Base-by-base conservation (phyloP, 306 rosid genomes). In the Trifolium repens region DNA sequence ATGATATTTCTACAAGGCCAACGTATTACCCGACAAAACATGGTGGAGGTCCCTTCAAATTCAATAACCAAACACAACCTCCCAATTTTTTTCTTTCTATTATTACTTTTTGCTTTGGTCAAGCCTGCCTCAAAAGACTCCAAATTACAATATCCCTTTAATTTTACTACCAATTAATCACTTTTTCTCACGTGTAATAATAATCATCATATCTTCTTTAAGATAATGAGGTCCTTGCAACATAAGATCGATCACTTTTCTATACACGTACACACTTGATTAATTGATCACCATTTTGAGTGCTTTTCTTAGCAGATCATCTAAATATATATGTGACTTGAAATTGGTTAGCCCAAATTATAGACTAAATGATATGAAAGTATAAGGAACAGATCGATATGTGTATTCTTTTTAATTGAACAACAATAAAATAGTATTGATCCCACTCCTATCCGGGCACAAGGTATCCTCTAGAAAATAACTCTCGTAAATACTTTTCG, bases 31-130 rank as follows among this genome's bases (percentile, higher is more conserved):
- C 86, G 91, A 87, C 91, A 84, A 80, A 76, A 7, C 59, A 54
- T 80, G 81, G 87, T 89, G 94, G 88, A 84, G 76, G 80, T 65
- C 81, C 82, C 78, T 85, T 55, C 60, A 52, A 72, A 78, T 69
- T 81, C 76, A 81, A 72, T 32, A 80, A 72, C 65, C 67, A 83
- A 81, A 77, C 32, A 71, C 81, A 71, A 42, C 74, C 68, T 67
- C 79, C 65, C 78, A 65, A 61, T 69, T 22, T 82, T 82, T 82
- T 69, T 4, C 60, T 44, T 34, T 61, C 67, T 61, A 61, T 61
- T 61, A 54, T 76, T 27, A 40, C 80, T 78, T 70, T 67, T 69
- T 43, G 46, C 63, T 65, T 80, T 75, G 67, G 88, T 85, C 88
- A 83, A 84, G 86, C 84, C 88, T 78, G 76, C 79, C 86, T 84